Conservation (phyloP, 2,329 filamentous ascomycete species). For the Venturia aucupariae region DNA sequence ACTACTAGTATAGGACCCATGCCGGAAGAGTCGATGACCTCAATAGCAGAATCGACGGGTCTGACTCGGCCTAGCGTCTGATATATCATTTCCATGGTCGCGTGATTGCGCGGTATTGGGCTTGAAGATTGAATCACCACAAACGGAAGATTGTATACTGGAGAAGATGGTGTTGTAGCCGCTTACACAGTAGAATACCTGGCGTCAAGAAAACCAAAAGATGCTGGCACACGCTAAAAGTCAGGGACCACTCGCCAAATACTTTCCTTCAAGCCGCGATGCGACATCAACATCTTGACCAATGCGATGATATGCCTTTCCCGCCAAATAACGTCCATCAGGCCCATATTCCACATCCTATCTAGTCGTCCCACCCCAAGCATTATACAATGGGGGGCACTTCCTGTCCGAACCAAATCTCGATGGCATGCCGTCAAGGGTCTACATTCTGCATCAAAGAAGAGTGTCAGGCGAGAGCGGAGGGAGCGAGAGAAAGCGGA, state of each 20-base stretch:
- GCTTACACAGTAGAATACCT: too few relatives aligned
- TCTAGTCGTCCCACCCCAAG: background rate
- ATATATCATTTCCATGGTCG: background rate
- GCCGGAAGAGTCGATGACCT: background rate
- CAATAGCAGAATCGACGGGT: background rate
- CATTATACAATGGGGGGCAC: background rate
- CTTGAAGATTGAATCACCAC: too few relatives aligned
- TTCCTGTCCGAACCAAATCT: background rate
- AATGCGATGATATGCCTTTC: constrained; percentile 4
- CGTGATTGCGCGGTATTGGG: background rate
- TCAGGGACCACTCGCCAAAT: background rate
- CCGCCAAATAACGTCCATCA: background rate
- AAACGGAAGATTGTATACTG: background rate
- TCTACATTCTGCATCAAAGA: background rate
- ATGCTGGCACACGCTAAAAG: background rate
- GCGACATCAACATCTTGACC: background rate
- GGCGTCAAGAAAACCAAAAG: too few relatives aligned
- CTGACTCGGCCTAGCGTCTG: background rate
- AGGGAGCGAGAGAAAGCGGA: background rate
- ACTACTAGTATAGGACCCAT: background rate
- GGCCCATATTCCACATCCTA: background rate
- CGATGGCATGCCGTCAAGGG: too few relatives aligned
- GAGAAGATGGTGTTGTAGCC: background rate
- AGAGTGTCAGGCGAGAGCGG: background rate
- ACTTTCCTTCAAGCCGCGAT: background rate